Base-by-base conservation (phyloP, 768 basidiomycete genomes). In the Kwoniella dejecticola region DNA sequence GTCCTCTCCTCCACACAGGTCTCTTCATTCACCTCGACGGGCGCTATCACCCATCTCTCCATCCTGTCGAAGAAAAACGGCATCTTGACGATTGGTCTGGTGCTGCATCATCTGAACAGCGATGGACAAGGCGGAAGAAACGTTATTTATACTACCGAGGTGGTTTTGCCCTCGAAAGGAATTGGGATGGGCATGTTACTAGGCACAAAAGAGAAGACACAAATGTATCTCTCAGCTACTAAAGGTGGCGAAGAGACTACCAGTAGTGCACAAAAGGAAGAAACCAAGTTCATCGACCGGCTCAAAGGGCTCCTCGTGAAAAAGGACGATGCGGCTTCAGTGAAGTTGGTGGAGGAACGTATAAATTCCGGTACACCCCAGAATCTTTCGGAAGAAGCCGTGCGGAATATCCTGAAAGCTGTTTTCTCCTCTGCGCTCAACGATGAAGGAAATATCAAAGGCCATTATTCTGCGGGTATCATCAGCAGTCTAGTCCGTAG, bases 91-190 rank as follows among this genome's bases (percentile, higher is more conserved):
- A 49, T 66, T 31, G 70, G 67, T 3, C 55, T 70, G 8, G 62
- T 67, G 4, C 40, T 75, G 17, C 40, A 46, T 23, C 66, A 72
- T 48, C 29, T 53, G 24, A 60, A 63, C 40, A 29, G 41, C 6
- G 65, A 64, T 24, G 65, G 57, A 0, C 58, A 64, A 40, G 36
- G 56, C 30, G 71, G 71, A n/a, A 54, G 73, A 29, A 67, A 64
- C 42, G 63, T 75, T 19, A 53, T 75, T 5, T 67, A 75, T 64
- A 69, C 67, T 8, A 68, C 64, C 48, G 73, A 75, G 41, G 44
- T 75, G 15, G 62, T 45, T 1, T 1, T 70, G 8, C 71, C 73
- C 27, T 24, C 31, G 7, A 63, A 62, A 11, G 73, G 73, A 5
- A 50, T 75, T 17, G 73, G 73, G 2, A 61, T 75, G 64, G 66